Evolutionary conservation across 2,329 filamentous ascomycete genomes (phyloP).

Genomic region (Paracoccidioides lutzii): DNA sequence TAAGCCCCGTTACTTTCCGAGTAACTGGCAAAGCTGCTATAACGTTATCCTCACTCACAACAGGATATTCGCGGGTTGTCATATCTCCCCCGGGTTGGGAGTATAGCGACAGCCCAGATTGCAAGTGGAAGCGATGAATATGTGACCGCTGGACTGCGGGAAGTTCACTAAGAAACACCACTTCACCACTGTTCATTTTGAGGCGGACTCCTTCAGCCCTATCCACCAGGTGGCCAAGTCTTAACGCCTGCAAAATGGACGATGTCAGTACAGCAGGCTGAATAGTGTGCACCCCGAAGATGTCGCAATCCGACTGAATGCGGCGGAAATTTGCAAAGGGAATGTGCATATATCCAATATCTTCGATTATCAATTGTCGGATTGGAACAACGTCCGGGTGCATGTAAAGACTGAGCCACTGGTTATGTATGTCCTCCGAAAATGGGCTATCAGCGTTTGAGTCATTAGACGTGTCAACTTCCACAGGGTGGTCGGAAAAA

Average conservation of each 20-base stretch:
- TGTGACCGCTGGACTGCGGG: neutral
- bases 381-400: neutral
- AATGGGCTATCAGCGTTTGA: neutral
- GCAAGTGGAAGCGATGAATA: neutral
- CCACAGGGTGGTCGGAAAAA: neutral
- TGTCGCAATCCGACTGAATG: neutral
- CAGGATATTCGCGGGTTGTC: neutral
- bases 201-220: neutral
- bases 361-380: neutral
- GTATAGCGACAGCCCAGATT: neutral
- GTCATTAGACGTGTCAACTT: neutral
- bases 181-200: neutral
- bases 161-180: neutral
- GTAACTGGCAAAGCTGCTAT: neutral
- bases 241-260: neutral
- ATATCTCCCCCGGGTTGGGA: neutral
- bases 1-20: neutral
- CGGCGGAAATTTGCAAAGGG: neutral
- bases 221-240: neutral
- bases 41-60: neutral
- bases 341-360: constrained; percentile 1
- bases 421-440: neutral
- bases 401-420: neutral
- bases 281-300: neutral
- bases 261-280: neutral